Percentiles rank a stretch among this genome's conserved stretches.
phyloP scores from a whole-genome alignment of 345 rosid genomes.

The Cardiospermum halicacabum region DNA sequence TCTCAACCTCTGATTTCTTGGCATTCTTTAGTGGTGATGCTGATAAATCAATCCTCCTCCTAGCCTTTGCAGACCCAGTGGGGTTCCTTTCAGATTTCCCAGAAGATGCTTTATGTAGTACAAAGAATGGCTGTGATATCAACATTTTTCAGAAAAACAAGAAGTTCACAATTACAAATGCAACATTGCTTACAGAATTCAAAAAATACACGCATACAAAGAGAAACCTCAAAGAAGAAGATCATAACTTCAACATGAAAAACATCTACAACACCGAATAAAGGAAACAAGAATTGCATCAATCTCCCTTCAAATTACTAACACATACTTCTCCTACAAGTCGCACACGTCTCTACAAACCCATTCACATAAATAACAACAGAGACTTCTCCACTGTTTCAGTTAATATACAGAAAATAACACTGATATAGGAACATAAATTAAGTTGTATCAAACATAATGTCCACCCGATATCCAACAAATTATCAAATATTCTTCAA shows the following conservation, averaged over 20 bases:
- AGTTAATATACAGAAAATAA: too few relatives aligned
- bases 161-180: too few relatives aligned
- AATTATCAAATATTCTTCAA: not conserved
- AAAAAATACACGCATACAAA: too few relatives aligned
- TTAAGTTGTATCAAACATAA: too few relatives aligned
- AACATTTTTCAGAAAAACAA: too few relatives aligned
- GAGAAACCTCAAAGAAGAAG: not conserved
- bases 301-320: not conserved
- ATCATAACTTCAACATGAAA: not conserved
- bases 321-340: not conserved
- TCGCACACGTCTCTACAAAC: not conserved
- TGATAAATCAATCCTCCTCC: constrained; percentile 51
- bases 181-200: too few relatives aligned
- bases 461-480: not conserved
- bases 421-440: too few relatives aligned
- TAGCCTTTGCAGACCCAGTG: constrained; percentile 31
- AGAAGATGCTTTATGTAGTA: constrained; percentile 49
- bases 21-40: constrained; percentile 21
- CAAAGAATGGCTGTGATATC: constrained; percentile 53
- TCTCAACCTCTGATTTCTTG: constrained; percentile 23
- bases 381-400: not conserved
- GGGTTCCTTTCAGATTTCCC: constrained; percentile 34
- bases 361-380: not conserved
- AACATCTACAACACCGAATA: not conserved
- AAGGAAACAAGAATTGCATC: not conserved